phyloP scores from a whole-genome alignment of 176 grass and related monocot genomes.

The Neostapfia colusana region DNA sequence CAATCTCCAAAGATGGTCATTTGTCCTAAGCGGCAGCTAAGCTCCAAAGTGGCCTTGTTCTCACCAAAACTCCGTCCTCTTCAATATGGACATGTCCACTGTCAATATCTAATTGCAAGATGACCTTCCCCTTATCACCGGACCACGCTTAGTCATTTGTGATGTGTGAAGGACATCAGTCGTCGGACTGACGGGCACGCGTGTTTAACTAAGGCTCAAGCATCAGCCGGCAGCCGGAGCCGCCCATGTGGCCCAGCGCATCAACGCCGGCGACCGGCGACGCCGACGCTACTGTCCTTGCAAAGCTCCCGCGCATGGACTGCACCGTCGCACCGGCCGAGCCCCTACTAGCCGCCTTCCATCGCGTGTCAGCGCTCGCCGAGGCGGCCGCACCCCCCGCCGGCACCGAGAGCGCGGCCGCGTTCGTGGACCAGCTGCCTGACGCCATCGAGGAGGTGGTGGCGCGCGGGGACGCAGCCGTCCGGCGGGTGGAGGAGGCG shows the following conservation, averaged over 20 bases:
- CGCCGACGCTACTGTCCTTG: conserved; percentile 11
- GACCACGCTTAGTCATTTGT: conserved; percentile 6
- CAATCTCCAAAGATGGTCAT: conserved; percentile 47
- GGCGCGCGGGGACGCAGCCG: conserved; percentile 48
- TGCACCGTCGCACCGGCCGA: conserved; percentile 41
- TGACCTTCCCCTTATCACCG: neutral
- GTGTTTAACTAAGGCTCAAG: conserved; percentile 1
- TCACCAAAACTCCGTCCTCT: neutral
- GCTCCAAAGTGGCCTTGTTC: conserved; percentile 13
- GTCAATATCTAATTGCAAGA: conserved; percentile 15
- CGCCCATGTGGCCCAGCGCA: conserved; percentile 38
- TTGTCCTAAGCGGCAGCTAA: conserved; percentile 25
- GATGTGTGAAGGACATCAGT: neutral
- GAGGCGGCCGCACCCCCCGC: conserved; percentile 21
- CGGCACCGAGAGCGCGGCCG: conserved; percentile 14
- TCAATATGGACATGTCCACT: neutral
- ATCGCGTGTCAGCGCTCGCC: conserved; percentile 44
- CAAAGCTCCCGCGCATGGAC: conserved; percentile 58
- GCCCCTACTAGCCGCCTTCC: conserved; percentile 31
- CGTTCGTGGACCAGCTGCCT: conserved; percentile 55
- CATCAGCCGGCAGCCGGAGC: conserved; percentile 30
- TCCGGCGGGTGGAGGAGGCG: conserved; percentile 54
- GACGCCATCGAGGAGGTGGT: conserved; percentile 44
- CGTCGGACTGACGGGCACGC: neutral
- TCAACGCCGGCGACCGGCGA: conserved; percentile 16